Conservation (phyloP, 345 rosid genomes). For the Salix exigua region DNA sequence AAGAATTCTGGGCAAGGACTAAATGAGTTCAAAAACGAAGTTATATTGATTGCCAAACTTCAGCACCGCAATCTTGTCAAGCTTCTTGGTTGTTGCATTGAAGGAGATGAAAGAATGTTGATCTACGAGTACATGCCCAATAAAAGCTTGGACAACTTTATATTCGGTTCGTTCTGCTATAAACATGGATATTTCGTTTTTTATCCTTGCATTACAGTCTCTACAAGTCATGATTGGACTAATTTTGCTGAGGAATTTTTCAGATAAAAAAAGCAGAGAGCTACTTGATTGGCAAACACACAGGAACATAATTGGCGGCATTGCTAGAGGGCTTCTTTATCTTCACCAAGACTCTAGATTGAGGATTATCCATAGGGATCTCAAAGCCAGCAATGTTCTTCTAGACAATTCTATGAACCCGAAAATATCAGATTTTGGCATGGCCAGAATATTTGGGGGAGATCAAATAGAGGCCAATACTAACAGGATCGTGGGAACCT, state of each 20-base stretch:
- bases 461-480: constrained; percentile 13
- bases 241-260: not conserved
- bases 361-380: constrained; percentile 23
- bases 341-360: constrained; percentile 29
- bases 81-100: constrained; percentile 34
- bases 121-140: constrained; percentile 33
- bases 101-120: constrained; percentile 26
- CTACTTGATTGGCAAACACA: constrained; percentile 13
- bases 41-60: constrained; percentile 39
- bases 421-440: constrained; percentile 17
- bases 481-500: constrained; percentile 10
- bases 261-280: not conserved
- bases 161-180: constrained; percentile 24
- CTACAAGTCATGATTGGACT: not conserved
- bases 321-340: constrained; percentile 28
- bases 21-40: constrained; percentile 48
- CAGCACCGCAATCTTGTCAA: constrained; percentile 50
- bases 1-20: constrained; percentile 42
- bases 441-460: constrained; percentile 16
- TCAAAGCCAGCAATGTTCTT: constrained; percentile 17
- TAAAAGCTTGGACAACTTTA: constrained; percentile 34
- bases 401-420: constrained; percentile 13
- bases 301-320: constrained; percentile 9
- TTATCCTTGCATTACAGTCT: not conserved
- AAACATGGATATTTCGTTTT: not conserved